Conservation (phyloP, 2,329 filamentous ascomycete genomes). For the Lachnellula cervina region DNA sequence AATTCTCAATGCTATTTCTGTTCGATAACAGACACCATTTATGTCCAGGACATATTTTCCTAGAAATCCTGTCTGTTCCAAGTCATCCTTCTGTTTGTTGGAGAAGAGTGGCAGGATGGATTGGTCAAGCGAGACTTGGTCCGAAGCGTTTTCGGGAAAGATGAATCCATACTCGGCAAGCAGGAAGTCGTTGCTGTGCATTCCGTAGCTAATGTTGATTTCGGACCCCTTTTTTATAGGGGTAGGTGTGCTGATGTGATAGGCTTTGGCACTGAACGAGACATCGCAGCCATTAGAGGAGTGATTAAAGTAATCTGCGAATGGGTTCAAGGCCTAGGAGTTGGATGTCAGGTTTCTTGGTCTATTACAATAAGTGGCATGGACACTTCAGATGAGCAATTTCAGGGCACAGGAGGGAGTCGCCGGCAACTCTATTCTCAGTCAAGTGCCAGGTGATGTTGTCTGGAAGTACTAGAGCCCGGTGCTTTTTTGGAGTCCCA, state of each 20-base stretch:
- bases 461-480: too few relatives aligned
- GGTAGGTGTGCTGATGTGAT: constrained; percentile 48
- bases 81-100: constrained; percentile 31
- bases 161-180: constrained; percentile 56
- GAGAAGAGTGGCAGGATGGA: constrained; percentile 25
- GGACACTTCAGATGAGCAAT: too few relatives aligned
- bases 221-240: constrained; percentile 56
- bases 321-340: constrained; percentile 55
- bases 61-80: constrained; percentile 45
- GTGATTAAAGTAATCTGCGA: constrained; percentile 68
- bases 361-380: too few relatives aligned
- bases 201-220: constrained; percentile 64
- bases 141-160: constrained; percentile 27
- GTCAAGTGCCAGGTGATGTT: too few relatives aligned
- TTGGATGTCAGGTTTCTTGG: background rate
- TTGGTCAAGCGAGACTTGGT: constrained; percentile 28
- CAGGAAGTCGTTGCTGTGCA: constrained; percentile 67
- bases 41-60: constrained; percentile 48
- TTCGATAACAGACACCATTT: constrained; percentile 49
- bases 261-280: constrained; percentile 45
- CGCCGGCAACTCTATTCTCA: too few relatives aligned
- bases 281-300: constrained; percentile 47
- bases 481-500: too few relatives aligned
- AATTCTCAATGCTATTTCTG: constrained; percentile 48
- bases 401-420: too few relatives aligned